Percentiles rank a stretch among this genome's conserved stretches.
Conservation (phyloP, 306 rosid genomes). For the Fragaria ananassa region DNA sequence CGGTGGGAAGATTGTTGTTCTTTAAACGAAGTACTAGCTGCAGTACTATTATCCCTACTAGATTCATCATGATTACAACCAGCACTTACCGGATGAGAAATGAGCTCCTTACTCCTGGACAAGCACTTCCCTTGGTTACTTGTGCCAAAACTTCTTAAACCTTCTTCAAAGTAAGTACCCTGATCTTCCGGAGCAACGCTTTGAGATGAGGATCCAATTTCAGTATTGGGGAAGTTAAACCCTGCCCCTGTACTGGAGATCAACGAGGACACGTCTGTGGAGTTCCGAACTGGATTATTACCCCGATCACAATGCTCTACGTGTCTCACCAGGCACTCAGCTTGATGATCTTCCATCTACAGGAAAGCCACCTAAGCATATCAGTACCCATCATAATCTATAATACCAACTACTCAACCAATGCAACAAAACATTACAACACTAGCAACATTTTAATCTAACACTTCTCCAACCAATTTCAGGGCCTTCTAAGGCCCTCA, state of each 20-base stretch:
- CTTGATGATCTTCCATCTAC: constrained; percentile 68
- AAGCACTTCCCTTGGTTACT: constrained; percentile 42
- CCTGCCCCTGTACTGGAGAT: constrained; percentile 38
- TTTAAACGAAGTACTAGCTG: constrained; percentile 71
- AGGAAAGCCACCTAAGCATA: constrained; percentile 27
- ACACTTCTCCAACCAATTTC: neutral
- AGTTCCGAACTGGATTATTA: constrained; percentile 40
- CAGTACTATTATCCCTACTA: constrained; percentile 52
- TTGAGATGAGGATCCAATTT: constrained; percentile 40
- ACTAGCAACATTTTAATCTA: neutral
- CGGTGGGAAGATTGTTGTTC: constrained; percentile 64
- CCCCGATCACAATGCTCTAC: constrained; percentile 30
- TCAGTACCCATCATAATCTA: constrained; percentile 1
- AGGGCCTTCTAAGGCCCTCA: neutral
- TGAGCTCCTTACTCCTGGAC: constrained; percentile 65
- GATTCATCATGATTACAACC: constrained; percentile 57
- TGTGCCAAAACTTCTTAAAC: constrained; percentile 44
- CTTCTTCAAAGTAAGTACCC: constrained; percentile 39
- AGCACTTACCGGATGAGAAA: constrained; percentile 69
- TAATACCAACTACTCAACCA: neutral
- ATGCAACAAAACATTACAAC: neutral
- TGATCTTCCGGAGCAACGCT: constrained; percentile 18
- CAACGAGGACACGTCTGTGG: constrained; percentile 35
- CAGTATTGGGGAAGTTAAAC: constrained; percentile 34
- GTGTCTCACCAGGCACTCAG: constrained; percentile 42